phyloP scores from a whole-genome alignment of 1,284 basidiomycete genomes.

The Trichosporon coremiiforme region DNA sequence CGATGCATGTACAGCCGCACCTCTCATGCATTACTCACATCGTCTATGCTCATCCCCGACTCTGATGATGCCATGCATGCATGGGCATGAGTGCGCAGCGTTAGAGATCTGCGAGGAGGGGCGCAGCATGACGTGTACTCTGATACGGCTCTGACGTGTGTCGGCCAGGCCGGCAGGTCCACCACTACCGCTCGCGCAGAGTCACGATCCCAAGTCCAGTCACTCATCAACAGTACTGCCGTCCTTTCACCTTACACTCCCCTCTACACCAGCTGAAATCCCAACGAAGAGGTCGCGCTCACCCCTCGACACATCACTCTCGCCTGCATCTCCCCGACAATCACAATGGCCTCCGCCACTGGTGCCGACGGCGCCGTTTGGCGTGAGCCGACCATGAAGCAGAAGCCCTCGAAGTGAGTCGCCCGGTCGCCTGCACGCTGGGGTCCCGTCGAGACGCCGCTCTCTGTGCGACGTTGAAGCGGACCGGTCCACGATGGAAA shows the following conservation, averaged over 20 bases:
- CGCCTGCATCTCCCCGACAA: neutral
- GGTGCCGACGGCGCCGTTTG: slow-evolving; percentile 25
- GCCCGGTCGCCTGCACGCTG: slow-evolving; percentile 22
- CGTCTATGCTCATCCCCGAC: neutral
- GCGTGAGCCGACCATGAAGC: slow-evolving; percentile 33
- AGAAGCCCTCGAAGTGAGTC: slow-evolving; percentile 51
- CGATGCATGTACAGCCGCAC: neutral
- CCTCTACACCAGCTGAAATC: neutral
- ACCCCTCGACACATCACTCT: neutral
- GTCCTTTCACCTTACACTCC: neutral
- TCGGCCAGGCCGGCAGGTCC: neutral
- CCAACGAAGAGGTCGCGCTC: neutral
- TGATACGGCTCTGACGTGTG: slow-evolving; percentile 17
- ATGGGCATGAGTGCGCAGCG: neutral
- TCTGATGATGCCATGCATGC: slow-evolving; percentile 16
- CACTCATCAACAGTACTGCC: slow-evolving; percentile 4
- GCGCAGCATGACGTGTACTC: slow-evolving; percentile 16
- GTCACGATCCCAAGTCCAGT: neutral
- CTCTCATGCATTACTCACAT: neutral
- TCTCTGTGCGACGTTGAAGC: neutral
- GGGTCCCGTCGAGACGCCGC: neutral
- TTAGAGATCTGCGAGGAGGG: neutral
- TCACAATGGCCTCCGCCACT: slow-evolving; percentile 17
- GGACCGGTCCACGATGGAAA: neutral
- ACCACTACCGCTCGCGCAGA: neutral